Base-by-base conservation (phyloP, 768 basidiomycete genomes). In the Chalciporus sphaerocephalus region DNA sequence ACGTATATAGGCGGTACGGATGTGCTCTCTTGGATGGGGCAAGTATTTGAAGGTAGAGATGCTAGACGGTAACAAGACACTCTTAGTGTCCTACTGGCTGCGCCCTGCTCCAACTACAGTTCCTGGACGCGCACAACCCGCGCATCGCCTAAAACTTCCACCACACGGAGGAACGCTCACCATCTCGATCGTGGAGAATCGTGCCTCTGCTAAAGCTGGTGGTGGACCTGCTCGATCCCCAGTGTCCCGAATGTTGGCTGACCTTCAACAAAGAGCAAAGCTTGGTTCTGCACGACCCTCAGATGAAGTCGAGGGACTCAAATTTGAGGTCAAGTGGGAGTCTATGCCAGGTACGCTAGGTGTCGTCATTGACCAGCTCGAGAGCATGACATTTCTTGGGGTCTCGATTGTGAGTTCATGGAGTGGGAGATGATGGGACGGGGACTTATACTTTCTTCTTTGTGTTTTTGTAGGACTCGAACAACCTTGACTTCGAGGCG, bases 81-180 rank as follows among this genome's bases (percentile, higher is more conserved):
- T 96, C 52, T 76, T 72, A 6, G 75, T 84, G 20, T 80, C 80
- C n/a, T 97, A 97, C 60, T 97, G 94, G 94, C 70, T 87, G 92
- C 79, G 77, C 16, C 67, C 72, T 36, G 61, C 68, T 38, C 53
- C 67, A 11, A 58, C 68, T 33, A 35, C 48, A 6, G 45, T 56
- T 6, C 53, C 60, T 16, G 66, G 64, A 15, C 65, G 66, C 2
- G 56, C 63, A 35, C 66, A 56, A 12, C 59, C 53, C 12, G 59
- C 46, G 17, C 44, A 50, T 46, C 67, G 58, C 7, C 55, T 65
- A 22, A 77, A 78, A 59, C 52, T 83, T 20, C 83, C 87, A 1
- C 60, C 70, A 6, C 61, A 81, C 6, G 92, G 87, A 25, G 92
- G 90, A 4, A 87, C 76, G 0, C 59, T 94, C 13, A 86, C 74